Evolutionary conservation across 2,329 filamentous ascomycete species (phyloP), one percentile per base, ranked within the genome.

Genomic region (Claviceps fusiformis): DNA sequence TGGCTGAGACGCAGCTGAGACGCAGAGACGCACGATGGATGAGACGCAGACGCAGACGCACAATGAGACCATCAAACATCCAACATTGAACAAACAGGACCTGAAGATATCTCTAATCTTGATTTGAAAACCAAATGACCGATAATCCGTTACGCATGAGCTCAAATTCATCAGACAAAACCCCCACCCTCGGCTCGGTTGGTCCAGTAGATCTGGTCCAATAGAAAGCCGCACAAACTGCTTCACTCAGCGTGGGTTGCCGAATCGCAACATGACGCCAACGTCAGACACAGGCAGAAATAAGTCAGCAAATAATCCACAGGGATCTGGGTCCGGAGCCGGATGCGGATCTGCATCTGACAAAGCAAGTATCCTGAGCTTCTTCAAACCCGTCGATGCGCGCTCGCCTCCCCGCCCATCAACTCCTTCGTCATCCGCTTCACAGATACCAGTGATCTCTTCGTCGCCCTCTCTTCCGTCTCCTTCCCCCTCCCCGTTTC

Each of bases 321-420:
- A 24, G 24, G 24, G 24, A 24, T 24, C 24, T 3, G 24, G 24
- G 3, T 24, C 24, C 24, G 24, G 24, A 24, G 1, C 24, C 24
- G 24, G 24, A 24, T 24, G 33, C 7, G 19, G 19, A 50, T 15
- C 15, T 19, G 33, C 11, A 11, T 10, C 35, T 17, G 29, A n/a
- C 11, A 53, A 68, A 60, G 63, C 60, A 52, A 67, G 57, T 58
- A 73, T 73, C 55, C 61, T 65, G 55, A 69, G 62, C 60, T 74
- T 72, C 60, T 74, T 74, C 59, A 69, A 67, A 58, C 66, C 69
- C 33, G 56, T 59, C 24, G 24, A 24, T 35, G 45, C 60, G 47
- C 63, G 56, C 52, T 45, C 56, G 17, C 55, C 55, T 33, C 58
- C 56, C 9, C 19, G 55, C 11, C 48, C 60, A 50, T 51, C 58